A percentile compares a stretch with the other conserved stretches of the same genome.
Conservation (phyloP, 2,329 filamentous ascomycete genomes). For the Tolypocladium endophyticum region DNA sequence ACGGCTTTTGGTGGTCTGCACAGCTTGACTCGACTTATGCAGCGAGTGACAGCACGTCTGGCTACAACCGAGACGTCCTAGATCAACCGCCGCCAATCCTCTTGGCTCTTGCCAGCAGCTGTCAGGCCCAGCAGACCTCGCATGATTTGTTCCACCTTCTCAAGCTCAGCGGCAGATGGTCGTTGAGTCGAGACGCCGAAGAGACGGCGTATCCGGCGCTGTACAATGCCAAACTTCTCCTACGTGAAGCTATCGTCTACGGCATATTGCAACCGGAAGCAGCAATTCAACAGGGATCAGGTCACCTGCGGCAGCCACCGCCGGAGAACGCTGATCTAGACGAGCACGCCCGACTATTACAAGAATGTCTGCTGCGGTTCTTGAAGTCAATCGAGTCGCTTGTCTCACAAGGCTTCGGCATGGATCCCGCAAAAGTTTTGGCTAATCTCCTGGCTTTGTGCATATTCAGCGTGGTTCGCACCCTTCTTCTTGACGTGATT, state of each 20-base stretch:
- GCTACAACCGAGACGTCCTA: constrained; percentile 18
- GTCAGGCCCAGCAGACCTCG: constrained; percentile 35
- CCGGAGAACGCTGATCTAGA: constrained; percentile 35
- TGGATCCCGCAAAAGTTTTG: constrained; percentile 34
- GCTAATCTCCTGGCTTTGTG: constrained; percentile 44
- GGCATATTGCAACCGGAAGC: constrained; percentile 40
- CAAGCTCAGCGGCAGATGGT: constrained; percentile 37
- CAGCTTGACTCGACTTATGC: constrained; percentile 26
- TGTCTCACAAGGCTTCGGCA: constrained; percentile 20
- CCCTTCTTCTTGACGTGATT: constrained; percentile 36
- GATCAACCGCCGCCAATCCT: constrained; percentile 38
- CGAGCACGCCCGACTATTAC: constrained; percentile 35
- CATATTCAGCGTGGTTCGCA: constrained; percentile 46
- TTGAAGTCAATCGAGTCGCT: constrained; percentile 40
- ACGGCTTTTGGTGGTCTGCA: constrained; percentile 49
- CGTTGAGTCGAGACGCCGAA: constrained; percentile 36
- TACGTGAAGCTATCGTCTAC: constrained; percentile 44
- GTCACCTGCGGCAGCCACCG: constrained; percentile 9
- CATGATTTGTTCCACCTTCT: constrained; percentile 44
- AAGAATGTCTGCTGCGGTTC: constrained; percentile 40
- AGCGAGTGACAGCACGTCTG: constrained; percentile 6
- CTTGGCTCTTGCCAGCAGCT: constrained; percentile 38
- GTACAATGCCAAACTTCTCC: constrained; percentile 42
- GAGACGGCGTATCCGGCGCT: constrained; percentile 37
- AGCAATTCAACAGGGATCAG: constrained; percentile 22